phyloP scores from a whole-genome alignment of 176 grass and related monocot species.

The Cenchrus fungigraminus region DNA sequence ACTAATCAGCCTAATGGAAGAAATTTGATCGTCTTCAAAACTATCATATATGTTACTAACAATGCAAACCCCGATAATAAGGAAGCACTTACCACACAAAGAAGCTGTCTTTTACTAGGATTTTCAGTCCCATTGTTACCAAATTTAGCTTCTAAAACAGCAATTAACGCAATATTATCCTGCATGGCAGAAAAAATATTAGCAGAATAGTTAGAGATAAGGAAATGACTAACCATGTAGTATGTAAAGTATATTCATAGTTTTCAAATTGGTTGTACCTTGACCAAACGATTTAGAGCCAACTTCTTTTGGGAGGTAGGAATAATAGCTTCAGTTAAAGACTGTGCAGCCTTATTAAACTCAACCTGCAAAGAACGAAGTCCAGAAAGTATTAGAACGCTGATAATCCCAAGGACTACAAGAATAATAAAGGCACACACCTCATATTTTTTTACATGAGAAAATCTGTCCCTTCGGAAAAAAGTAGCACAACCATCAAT shows the following conservation, averaged over 20 bases:
- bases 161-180: conserved; percentile 90
- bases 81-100: conserved; percentile 67
- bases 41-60: conserved; percentile 2
- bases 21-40: conserved; percentile 23
- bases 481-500: conserved; percentile 94
- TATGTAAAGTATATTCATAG: not conserved
- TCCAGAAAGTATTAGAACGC: conserved; percentile 24
- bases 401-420: conserved; percentile 15
- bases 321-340: conserved; percentile 79
- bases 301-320: conserved; percentile 69
- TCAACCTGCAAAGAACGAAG: conserved; percentile 67
- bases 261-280: conserved; percentile 44
- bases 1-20: conserved; percentile 3
- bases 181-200: conserved; percentile 37
- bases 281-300: conserved; percentile 74
- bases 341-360: conserved; percentile 94
- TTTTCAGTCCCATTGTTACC: conserved; percentile 71
- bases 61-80: not conserved
- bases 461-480: conserved; percentile 87
- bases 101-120: conserved; percentile 85
- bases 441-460: conserved; percentile 96
- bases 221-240: not conserved
- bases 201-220: conserved; percentile 13
- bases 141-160: conserved; percentile 87
- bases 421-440: conserved; percentile 45